Evolutionary conservation across 2,329 filamentous ascomycete species (phyloP).

Genomic region (Claviceps purpurea): DNA sequence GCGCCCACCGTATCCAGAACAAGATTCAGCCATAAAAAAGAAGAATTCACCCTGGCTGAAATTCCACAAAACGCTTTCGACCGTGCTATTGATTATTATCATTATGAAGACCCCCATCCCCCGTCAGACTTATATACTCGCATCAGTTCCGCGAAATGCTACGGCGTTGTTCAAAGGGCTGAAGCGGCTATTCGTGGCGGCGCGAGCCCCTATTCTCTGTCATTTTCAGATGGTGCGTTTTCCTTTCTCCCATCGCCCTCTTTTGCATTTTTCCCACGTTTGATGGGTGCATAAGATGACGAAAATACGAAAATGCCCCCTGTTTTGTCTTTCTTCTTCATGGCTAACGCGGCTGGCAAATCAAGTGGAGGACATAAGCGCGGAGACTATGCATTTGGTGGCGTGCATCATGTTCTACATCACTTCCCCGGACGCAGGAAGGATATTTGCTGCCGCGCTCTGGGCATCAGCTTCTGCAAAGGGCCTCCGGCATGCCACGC

Average conservation of each 20-base stretch:
- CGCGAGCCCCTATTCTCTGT: constrained; percentile 10
- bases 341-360: neutral
- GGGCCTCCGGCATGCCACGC: constrained; percentile 17
- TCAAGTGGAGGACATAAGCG: constrained; percentile 9
- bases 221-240: constrained; percentile 13
- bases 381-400: constrained; percentile 13
- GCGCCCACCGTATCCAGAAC: too few relatives aligned
- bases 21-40: neutral
- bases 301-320: neutral
- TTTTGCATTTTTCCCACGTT: neutral
- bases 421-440: neutral
- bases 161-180: constrained; percentile 12
- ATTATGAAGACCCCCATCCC: too few relatives aligned
- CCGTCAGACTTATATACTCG: constrained; percentile 6
- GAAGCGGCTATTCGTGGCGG: constrained; percentile 11
- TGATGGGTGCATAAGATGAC: neutral
- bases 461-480: constrained; percentile 20
- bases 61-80: constrained; percentile 13
- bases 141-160: constrained; percentile 14
- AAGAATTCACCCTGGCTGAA: constrained; percentile 11
- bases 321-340: too few relatives aligned
- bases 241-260: neutral
- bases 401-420: constrained; percentile 16
- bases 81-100: constrained; percentile 5
- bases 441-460: constrained; percentile 12